Percentiles rank a stretch among this genome's conserved stretches.
These are phyloP conservation scores for Fagopyrum tataricum DNA, from an alignment of 148 eudicot genomes.

Conservation along the genomic window DNA sequence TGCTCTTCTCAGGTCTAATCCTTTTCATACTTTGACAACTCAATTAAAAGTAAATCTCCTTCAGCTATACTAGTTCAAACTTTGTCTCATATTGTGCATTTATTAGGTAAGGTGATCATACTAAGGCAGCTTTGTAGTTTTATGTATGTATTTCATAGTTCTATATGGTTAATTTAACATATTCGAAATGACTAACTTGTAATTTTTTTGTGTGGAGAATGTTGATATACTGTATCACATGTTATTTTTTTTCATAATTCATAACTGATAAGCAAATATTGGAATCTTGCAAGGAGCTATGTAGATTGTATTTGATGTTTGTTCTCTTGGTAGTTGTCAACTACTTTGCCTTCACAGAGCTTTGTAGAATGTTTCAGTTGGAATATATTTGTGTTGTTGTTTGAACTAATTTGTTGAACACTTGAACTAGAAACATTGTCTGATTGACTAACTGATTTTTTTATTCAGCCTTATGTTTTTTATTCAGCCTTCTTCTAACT, in stretches of 20 bases:
- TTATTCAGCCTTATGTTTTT: no score
- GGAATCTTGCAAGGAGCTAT: conserved; percentile 51
- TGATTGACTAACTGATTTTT: no score
- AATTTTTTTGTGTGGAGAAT: neutral
- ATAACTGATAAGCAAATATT: neutral
- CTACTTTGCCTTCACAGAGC: conserved; percentile 48
- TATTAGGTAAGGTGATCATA: neutral
- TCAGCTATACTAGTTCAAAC: neutral
- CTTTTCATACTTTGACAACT: neutral
- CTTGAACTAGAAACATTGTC: no score
- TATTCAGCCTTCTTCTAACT: no score
- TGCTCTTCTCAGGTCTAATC: neutral
- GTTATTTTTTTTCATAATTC: neutral
- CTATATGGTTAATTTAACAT: neutral
- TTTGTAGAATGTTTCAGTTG: conserved; percentile 47
- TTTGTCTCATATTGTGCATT: neutral
- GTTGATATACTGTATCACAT: neutral
- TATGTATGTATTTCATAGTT: neutral
- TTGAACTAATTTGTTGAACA: no score
- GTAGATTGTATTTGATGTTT: conserved; percentile 47
- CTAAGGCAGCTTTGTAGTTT: neutral
- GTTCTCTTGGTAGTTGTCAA: conserved; percentile 41
- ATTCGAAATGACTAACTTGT: neutral
- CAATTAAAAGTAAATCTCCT: neutral
- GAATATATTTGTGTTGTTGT: conserved; percentile 66